Conservation (phyloP, 1,284 basidiomycete species). For the Schizophyllum amplum region DNA sequence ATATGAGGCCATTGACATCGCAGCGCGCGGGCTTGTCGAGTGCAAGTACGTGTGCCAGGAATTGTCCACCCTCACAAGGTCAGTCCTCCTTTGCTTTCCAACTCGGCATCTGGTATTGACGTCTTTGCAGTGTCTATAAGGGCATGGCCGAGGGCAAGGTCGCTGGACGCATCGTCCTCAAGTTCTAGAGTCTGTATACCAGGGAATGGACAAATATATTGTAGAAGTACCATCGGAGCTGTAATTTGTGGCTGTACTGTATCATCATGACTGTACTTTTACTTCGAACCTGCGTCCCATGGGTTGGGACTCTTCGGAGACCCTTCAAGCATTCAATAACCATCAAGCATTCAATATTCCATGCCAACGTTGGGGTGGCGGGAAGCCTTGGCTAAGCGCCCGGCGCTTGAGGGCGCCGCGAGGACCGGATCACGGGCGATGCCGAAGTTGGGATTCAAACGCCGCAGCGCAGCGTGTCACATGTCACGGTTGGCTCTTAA, state of each 20-base stretch:
- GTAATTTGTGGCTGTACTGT: not conserved
- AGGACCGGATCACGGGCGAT: no score
- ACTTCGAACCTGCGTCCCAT: no score
- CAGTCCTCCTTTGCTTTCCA: no score
- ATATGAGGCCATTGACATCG: constrained; percentile 65
- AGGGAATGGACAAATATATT: not conserved
- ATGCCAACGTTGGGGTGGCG: not conserved
- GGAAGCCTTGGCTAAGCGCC: not conserved
- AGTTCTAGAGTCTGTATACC: constrained; percentile 16
- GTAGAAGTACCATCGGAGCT: constrained; percentile 14
- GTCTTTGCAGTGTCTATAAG: constrained; percentile 51
- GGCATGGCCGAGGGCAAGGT: constrained; percentile 47
- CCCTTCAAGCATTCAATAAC: no score
- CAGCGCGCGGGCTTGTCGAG: constrained; percentile 59
- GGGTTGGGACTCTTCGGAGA: no score
- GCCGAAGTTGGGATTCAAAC: no score
- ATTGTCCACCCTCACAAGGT: constrained; percentile 49
- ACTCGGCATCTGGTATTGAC: no score
- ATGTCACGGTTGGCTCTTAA: no score
- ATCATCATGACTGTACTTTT: not conserved
- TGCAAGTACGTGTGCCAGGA: constrained; percentile 43
- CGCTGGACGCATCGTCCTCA: constrained; percentile 57
- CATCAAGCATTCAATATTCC: no score
- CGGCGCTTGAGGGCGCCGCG: no score
- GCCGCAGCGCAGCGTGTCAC: no score